Base-by-base conservation (phyloP, 1,284 basidiomycete species). In the Porogramme epimiltina region DNA sequence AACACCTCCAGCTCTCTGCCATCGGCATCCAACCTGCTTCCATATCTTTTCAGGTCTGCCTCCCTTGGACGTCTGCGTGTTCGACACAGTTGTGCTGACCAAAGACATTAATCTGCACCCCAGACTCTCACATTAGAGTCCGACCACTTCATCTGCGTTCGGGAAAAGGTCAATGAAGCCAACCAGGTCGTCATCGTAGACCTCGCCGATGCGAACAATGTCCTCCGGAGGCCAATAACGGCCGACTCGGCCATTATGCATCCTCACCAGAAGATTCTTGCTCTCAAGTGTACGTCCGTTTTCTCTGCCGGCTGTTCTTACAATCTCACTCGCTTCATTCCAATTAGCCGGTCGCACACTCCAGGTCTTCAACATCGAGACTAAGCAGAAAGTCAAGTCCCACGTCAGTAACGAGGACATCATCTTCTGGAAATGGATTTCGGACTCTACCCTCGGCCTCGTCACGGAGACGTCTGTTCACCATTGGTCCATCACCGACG, bases 211-310 rank as follows among this genome's bases (percentile, higher is more conserved):
- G 91, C 93, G 66, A 96, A 96, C 76, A 93, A 95, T 87, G 88
- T 98, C 63, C 87, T 98, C 62, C 87, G 97, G 62, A 81, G 97
- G 68, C 97, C 97, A 53, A 99, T 99, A 69, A 93, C 93, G 22
- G 97, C 85, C 16, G 97, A 99, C 73, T 95, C 93, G 51, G 96
- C 97, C 58, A 98, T 99, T 67, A 99, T 99, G 96, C 95, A 98
- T 72, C 94, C 94, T 23, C 83, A 85, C 63, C 87, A 97, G 77
- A 98, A 98, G 84, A 95, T 99, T 72, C 86, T 99, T 54, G 97
- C 97, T 10, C 75, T 99, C 55, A 96, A 96, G 79, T 87, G 93
- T 89, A 61, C 61, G 84, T 73, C 3, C 5, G 15, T 2, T 18
- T 10, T 28, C 15, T 31, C 1, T 13, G 16, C 28, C 23, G 39